Percentiles rank a stretch among this genome's conserved stretches.
These are phyloP conservation scores for Blastobotrys capitulatus DNA, from an alignment of 1,139 yeast species.

Conservation along the genomic window DNA sequence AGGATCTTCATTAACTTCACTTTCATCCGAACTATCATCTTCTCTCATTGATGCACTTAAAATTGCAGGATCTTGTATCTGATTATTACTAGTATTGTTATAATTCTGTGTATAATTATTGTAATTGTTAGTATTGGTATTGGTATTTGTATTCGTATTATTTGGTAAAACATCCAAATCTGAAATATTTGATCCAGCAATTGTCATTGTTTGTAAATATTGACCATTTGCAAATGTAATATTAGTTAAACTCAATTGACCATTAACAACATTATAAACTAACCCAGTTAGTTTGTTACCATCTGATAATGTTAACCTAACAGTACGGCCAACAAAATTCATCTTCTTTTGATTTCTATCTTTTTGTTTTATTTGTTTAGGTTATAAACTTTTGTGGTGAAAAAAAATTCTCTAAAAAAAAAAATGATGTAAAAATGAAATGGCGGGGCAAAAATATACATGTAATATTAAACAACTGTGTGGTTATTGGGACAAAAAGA, in stretches of 20 bases:
- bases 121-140: not conserved
- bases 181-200: conserved; percentile 27
- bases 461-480: too few species aligned
- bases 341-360: conserved; percentile 1
- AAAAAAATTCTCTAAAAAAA: too few species aligned
- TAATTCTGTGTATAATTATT: not conserved
- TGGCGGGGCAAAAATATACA: too few species aligned
- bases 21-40: conserved; percentile 18
- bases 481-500: too few species aligned
- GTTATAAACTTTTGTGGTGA: not conserved
- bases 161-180: conserved; percentile 30
- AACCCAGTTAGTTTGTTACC: conserved; percentile 27
- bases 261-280: conserved; percentile 30
- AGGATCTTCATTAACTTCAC: conserved; percentile 20
- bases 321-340: conserved; percentile 27
- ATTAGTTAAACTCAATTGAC: conserved; percentile 26
- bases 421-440: too few species aligned
- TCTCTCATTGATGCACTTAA: conserved; percentile 21
- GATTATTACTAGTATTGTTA: conserved; percentile 1
- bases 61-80: conserved; percentile 28
- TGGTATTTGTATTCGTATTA: too few species aligned
- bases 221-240: conserved; percentile 24
- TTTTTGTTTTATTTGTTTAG: not conserved
- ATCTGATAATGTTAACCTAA: conserved; percentile 27
- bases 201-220: conserved; percentile 17